Percentiles rank a stretch among this genome's conserved stretches.
Evolutionary conservation across 371 early-diverging fungal genomes (phyloP).

Genomic region (Lichtheimia ornata): DNA sequence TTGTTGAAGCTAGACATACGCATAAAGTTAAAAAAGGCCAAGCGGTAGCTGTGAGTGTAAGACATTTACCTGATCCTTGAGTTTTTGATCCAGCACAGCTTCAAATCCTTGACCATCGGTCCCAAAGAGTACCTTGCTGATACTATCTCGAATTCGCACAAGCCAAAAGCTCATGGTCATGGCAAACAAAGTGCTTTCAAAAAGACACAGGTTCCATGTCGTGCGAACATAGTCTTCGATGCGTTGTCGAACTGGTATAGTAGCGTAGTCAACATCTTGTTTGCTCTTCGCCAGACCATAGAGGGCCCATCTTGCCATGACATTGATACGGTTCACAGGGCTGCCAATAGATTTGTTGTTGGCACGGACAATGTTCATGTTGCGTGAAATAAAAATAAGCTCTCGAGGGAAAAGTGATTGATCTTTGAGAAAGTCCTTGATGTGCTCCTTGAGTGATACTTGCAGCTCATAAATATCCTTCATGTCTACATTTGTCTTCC

Average conservation of each 20-base stretch:
- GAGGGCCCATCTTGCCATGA: conserved; percentile 87
- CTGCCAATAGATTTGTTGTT: conserved; percentile 84
- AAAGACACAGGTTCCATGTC: conserved; percentile 40
- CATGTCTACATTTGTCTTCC: conserved; percentile 32
- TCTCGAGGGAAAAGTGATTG: conserved; percentile 81
- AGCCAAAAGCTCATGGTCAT: conserved; percentile 64
- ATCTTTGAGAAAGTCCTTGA: conserved; percentile 70
- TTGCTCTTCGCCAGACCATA: conserved; percentile 40
- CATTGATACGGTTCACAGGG: conserved; percentile 87
- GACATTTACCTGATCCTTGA: conserved; percentile 51
- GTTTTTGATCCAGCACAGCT: conserved; percentile 65
- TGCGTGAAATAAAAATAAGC: conserved; percentile 87
- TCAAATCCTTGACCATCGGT: conserved; percentile 65
- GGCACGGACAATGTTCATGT: conserved; percentile 86
- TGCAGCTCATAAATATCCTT: conserved; percentile 75
- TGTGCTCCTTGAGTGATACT: conserved; percentile 68
- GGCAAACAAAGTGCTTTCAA: conserved; percentile 61
- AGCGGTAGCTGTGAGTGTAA: background rate
- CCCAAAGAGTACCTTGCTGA: conserved; percentile 37
- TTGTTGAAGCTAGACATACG: conserved; percentile 44
- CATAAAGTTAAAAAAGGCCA: background rate
- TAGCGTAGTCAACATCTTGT: background rate
- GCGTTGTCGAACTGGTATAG: background rate
- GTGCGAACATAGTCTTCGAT: conserved; percentile 12
- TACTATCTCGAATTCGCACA: conserved; percentile 44